Evolutionary conservation across 179 eudicot genomes (phyloP).

Genomic region (Dionaea muscipula): DNA sequence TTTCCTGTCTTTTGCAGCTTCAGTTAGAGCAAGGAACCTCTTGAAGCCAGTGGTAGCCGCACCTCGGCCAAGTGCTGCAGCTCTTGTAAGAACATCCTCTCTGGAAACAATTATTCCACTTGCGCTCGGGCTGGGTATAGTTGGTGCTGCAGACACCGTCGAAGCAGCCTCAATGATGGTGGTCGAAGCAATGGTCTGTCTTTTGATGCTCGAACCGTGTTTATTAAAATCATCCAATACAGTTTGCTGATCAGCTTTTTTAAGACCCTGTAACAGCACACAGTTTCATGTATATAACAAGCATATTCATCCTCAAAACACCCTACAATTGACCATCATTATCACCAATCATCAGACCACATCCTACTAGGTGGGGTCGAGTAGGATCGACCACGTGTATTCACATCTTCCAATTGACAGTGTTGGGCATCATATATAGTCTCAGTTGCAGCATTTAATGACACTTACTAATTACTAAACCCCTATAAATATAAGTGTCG

Average conservation of each 20-base stretch:
- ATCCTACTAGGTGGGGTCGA: no score
- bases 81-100: conserved; percentile 88
- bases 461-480: no score
- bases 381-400: no score
- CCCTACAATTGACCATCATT: no score
- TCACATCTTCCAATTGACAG: no score
- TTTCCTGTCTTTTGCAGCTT: conserved; percentile 86
- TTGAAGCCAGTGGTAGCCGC: conserved; percentile 91
- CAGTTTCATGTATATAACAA: neutral
- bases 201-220: conserved; percentile 60
- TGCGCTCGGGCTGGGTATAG: conserved; percentile 20
- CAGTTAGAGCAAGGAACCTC: conserved; percentile 84
- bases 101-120: conserved; percentile 41
- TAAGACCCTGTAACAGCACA: conserved; percentile 53
- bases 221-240: conserved; percentile 86
- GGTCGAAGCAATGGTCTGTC: conserved; percentile 31
- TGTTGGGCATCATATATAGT: no score
- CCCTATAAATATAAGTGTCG: no score
- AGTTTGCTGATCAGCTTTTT: conserved; percentile 75
- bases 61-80: conserved; percentile 94
- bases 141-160: conserved; percentile 19
- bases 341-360: no score
- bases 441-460: no score
- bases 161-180: conserved; percentile 19
- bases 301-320: no score